phyloP scores from a whole-genome alignment of 345 rosid species.

The Brassica nigra region DNA sequence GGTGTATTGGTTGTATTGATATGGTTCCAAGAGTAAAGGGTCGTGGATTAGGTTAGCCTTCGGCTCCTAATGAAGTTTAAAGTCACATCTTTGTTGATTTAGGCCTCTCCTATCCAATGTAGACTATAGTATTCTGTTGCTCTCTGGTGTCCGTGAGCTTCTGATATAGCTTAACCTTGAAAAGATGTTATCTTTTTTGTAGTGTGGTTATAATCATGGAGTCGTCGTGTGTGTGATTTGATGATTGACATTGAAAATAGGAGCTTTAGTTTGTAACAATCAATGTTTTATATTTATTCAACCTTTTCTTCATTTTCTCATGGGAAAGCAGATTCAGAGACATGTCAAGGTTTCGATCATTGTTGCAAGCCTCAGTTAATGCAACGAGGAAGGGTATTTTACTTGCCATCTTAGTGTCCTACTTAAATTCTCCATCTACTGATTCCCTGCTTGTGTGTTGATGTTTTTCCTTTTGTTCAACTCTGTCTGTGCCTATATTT shows the following conservation, averaged over 20 bases:
- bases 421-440: neutral
- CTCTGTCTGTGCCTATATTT: slow-evolving; percentile 3
- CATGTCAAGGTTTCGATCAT: slow-evolving; percentile 80
- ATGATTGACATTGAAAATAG: neutral
- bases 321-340: slow-evolving; percentile 29
- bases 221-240: slow-evolving; percentile 13
- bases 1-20: neutral
- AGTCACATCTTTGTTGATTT: slow-evolving; percentile 16
- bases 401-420: neutral
- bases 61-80: neutral
- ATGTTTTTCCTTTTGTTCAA: neutral
- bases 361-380: slow-evolving; percentile 80
- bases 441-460: neutral
- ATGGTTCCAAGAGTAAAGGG: neutral
- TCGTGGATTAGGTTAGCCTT: neutral
- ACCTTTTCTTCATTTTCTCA: neutral
- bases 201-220: slow-evolving; percentile 18
- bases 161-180: slow-evolving; percentile 18
- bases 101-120: neutral
- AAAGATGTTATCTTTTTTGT: slow-evolving; percentile 1
- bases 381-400: slow-evolving; percentile 83
- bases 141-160: neutral
- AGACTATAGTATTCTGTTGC: neutral
- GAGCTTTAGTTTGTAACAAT: neutral
- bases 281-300: neutral